Percentiles rank a stretch among this genome's conserved stretches.
Evolutionary conservation across 2,329 filamentous ascomycete species (phyloP).

Genomic region (Aspergillus ustus): DNA sequence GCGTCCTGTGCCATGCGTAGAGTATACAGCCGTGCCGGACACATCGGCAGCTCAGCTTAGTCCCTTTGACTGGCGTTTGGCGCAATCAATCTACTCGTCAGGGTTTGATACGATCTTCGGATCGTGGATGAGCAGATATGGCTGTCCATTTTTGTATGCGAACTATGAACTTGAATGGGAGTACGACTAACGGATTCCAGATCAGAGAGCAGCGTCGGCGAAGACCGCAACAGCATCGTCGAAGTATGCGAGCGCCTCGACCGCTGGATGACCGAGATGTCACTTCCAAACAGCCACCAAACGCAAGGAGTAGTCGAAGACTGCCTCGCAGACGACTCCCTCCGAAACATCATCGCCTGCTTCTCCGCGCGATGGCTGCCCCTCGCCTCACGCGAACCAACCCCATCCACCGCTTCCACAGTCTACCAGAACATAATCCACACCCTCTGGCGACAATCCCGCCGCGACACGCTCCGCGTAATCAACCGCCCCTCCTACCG

Average conservation of each 20-base stretch:
- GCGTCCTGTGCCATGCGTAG: neutral
- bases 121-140: conserved; percentile 49
- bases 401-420: neutral
- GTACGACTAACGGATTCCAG: neutral
- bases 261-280: conserved; percentile 40
- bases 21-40: neutral
- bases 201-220: conserved; percentile 2
- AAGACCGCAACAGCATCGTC: conserved; percentile 24
- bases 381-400: conserved; percentile 11
- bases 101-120: conserved; percentile 50
- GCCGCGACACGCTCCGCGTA: conserved; percentile 46
- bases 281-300: conserved; percentile 7
- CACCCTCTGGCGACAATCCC: conserved; percentile 42
- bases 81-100: conserved; percentile 37
- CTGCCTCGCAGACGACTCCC: conserved; percentile 31
- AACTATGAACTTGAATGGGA: neutral
- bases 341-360: conserved; percentile 30
- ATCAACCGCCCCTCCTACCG: conserved; percentile 50
- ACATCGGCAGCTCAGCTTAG: conserved; percentile 21
- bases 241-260: conserved; percentile 34
- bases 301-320: conserved; percentile 19
- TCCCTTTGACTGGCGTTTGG: conserved; percentile 21
- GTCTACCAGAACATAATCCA: neutral
- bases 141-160: conserved; percentile 49
- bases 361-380: conserved; percentile 37